These are phyloP conservation scores for Fusarium xylarioides DNA, from an alignment of 2,329 filamentous ascomycete genomes.

Conservation along the genomic window DNA sequence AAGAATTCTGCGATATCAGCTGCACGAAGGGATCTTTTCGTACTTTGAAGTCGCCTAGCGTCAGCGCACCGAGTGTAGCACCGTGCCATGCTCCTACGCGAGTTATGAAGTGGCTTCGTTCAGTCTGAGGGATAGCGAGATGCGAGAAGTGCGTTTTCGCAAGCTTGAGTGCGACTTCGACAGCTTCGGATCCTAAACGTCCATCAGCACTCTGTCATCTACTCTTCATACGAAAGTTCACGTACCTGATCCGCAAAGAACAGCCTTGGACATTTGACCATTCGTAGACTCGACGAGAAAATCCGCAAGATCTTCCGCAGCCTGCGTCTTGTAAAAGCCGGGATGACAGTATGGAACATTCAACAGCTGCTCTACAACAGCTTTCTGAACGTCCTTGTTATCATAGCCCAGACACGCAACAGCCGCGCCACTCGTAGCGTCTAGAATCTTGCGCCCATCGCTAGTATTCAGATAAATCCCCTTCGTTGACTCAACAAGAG, in stretches of 20 bases:
- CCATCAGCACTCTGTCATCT: accelerated
- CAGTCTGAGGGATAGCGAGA: constrained; percentile 25
- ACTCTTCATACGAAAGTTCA: too few relatives aligned
- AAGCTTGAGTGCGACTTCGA: constrained; percentile 35
- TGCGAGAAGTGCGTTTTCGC: constrained; percentile 32
- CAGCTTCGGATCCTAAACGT: constrained; percentile 27
- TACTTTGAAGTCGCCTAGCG: constrained; percentile 32
- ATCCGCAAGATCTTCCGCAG: constrained; percentile 28
- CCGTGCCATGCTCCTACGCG: constrained; percentile 32
- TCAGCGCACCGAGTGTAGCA: constrained; percentile 29
- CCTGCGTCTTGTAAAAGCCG: constrained; percentile 34
- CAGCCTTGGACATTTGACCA: constrained; percentile 32
- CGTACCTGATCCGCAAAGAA: constrained; percentile 35
- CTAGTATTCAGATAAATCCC: constrained; percentile 34
- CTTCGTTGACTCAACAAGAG: constrained; percentile 26
- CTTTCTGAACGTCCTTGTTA: constrained; percentile 36
- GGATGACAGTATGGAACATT: constrained; percentile 37
- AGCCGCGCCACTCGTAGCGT: constrained; percentile 38
- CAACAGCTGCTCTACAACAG: constrained; percentile 28
- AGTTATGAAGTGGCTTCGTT: constrained; percentile 32
- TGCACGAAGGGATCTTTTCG: constrained; percentile 33
- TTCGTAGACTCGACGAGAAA: constrained; percentile 34
- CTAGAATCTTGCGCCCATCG: constrained; percentile 36
- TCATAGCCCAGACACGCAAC: constrained; percentile 38
- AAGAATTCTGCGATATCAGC: constrained; percentile 28